Evolutionary conservation across 2,329 filamentous ascomycete genomes (phyloP).

Genomic region (Trichoderma arundinaceum): DNA sequence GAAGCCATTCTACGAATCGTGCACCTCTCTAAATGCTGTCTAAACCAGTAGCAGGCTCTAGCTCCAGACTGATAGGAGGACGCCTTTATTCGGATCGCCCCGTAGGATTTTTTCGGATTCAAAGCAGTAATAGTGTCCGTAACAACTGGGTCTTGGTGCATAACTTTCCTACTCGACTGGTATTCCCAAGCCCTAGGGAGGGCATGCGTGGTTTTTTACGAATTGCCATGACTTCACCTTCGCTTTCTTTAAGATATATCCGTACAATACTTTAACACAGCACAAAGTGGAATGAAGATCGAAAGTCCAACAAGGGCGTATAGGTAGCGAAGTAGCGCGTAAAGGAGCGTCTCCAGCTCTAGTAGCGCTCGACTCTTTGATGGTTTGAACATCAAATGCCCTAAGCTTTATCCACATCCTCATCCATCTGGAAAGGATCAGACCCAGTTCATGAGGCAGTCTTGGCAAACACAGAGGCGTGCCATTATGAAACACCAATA

Average conservation of each 20-base stretch:
- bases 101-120: too few species aligned
- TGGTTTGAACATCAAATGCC: neutral
- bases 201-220: too few species aligned
- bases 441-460: neutral
- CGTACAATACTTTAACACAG: too few species aligned
- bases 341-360: neutral
- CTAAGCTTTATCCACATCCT: conserved; percentile 2
- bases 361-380: neutral
- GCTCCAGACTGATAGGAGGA: neutral
- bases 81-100: neutral
- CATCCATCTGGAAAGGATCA: neutral
- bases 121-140: too few species aligned
- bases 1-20: neutral
- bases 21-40: neutral
- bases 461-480: neutral
- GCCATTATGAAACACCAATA: neutral
- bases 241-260: too few species aligned
- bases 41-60: neutral
- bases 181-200: too few species aligned
- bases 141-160: too few species aligned
- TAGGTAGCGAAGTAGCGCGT: neutral
- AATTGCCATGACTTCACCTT: too few species aligned
- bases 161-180: too few species aligned
- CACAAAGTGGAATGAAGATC: neutral
- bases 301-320: neutral